Conservation (phyloP, 1,284 basidiomycete genomes). For the Macrocybe sp. region DNA sequence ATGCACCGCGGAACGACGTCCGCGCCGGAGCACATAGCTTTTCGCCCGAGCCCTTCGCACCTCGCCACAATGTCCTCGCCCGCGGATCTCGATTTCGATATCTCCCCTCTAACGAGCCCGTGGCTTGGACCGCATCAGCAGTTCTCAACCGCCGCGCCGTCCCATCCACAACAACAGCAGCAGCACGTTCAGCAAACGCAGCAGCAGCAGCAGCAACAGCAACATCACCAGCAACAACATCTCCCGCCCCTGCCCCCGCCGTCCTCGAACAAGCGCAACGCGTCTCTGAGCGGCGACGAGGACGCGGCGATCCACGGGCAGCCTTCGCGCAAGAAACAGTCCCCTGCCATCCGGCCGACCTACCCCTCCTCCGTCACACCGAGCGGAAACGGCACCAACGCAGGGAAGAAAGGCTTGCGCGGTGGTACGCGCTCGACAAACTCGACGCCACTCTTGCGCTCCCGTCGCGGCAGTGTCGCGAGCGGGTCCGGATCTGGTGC, state of each 20-base stretch:
- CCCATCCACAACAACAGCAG: neutral
- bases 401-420: conserved; percentile 28
- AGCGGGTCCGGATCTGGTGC: too few species aligned
- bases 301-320: conserved; percentile 15
- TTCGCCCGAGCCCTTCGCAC: conserved; percentile 32
- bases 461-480: conserved; percentile 34
- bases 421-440: conserved; percentile 53
- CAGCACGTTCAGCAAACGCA: too few species aligned
- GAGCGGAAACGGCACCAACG: neutral
- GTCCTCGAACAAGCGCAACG: conserved; percentile 20
- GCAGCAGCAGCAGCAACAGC: too few species aligned
- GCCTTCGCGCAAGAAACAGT: conserved; percentile 49
- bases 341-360: conserved; percentile 40
- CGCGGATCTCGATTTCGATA: conserved; percentile 59
- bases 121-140: conserved; percentile 55
- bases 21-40: conserved; percentile 62
- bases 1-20: conserved; percentile 43
- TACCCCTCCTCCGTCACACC: conserved; percentile 15
- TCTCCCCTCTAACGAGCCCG: conserved; percentile 72
- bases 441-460: conserved; percentile 59
- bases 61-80: conserved; percentile 30
- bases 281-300: conserved; percentile 28
- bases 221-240: too few species aligned
- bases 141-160: conserved; percentile 11
- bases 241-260: too few species aligned